Base-by-base conservation (phyloP, 1,284 basidiomycete genomes). In the Fomitopsis schrenkii region DNA sequence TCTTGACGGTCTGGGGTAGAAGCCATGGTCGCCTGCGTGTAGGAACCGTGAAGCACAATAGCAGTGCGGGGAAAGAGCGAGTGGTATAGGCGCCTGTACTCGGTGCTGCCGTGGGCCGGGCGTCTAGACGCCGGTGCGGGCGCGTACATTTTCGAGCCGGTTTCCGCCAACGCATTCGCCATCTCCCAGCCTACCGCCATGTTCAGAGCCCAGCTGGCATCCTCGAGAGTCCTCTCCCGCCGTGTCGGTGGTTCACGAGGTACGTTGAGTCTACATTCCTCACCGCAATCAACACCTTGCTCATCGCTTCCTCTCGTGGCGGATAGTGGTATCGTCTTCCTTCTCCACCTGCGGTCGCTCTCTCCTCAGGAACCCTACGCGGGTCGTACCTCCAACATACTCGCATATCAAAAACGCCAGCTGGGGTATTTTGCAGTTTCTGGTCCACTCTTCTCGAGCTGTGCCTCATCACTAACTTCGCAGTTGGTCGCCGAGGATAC, bases 1-100 rank as follows among this genome's bases (percentile, higher is more conserved):
- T 94, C 89, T 67, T 84, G 82, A 71, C 91, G 81, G 67, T 86
- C 84, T 66, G 81, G 75, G 48, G 28, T 19, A 19, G n/a, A 17
- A 19, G 42, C 17, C 48, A 30, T 22, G 28, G 30, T 50, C 59
- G 80, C 72, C 57, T 80, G 74, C 80, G 83, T 84, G 62, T 14
- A 42, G 46, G 36, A 60, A 26, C 42, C 35, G 26, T 19, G 33
- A 36, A 22, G 30, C 10, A 19, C 8, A 19, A 12, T 28, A 15
- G n/a, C 26, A 3, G 53, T 55, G 53, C 19, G 19, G 35, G 15
- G 41, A 50, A 12, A 48, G 28, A 33, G 12, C 17, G 48, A 22
- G 48, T 6, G 46, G 28, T 12, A 50, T 15, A 33, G 48, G 28
- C 48, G 48, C 48, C 28, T 7, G 45, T 12, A 46, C 45, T 10